Percentiles rank a stretch among this genome's conserved stretches.
phyloP scores from a whole-genome alignment of 345 rosid species.

The Populus simonii region DNA sequence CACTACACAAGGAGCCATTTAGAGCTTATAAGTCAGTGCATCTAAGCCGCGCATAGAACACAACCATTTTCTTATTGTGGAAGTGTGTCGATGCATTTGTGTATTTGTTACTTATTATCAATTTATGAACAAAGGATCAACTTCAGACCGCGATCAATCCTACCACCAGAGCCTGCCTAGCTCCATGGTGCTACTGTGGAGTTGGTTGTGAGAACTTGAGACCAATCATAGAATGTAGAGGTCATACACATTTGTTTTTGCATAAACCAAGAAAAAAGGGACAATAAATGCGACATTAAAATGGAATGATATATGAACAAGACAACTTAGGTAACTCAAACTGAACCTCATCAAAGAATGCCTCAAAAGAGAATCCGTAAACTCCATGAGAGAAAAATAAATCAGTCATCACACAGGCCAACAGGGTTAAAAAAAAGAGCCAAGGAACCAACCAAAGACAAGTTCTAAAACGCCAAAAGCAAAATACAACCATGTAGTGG shows the following conservation, averaged over 20 bases:
- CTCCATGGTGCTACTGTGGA: too few relatives aligned
- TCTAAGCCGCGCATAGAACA: background rate
- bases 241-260: too few relatives aligned
- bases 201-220: too few relatives aligned
- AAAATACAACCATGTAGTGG: background rate
- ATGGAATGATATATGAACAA: too few relatives aligned
- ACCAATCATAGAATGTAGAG: too few relatives aligned
- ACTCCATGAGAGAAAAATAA: background rate
- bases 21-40: background rate
- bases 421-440: background rate
- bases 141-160: too few relatives aligned
- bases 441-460: background rate
- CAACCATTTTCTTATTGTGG: background rate
- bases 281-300: too few relatives aligned
- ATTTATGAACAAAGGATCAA: too few relatives aligned
- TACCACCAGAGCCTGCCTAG: too few relatives aligned
- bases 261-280: too few relatives aligned
- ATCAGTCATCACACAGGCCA: background rate
- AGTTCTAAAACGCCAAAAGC: background rate
- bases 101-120: too few relatives aligned
- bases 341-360: background rate
- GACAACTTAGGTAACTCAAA: background rate
- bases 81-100: background rate
- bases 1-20: background rate
- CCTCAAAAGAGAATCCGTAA: background rate